Base-by-base conservation (phyloP, 805 yeast genomes). In the Metschnikowia gelsemii region DNA sequence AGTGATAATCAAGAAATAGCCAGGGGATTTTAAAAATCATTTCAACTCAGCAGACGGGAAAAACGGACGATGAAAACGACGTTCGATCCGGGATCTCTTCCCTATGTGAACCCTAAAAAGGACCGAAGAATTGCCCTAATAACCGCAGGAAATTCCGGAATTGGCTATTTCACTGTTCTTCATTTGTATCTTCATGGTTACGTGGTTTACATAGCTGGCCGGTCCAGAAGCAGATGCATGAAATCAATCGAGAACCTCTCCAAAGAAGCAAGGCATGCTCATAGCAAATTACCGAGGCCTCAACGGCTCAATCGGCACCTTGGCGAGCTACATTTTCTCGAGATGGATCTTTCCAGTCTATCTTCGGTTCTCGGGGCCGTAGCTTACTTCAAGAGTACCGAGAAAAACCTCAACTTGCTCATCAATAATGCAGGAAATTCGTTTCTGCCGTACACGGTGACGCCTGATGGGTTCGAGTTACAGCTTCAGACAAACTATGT, bases 121-220 rank as follows among this genome's bases (percentile, higher is more conserved):
- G 78, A 75, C 20, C 70, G 86, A 32, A 72, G 79, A 42, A 80
- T 84, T 3, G 89, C 87, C 2, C 64, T 87, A 5, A 79, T 87
- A 22, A 82, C 93, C 0, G 95, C 95, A 2, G 95, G 93, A 5
- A 84, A 82, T 52, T 75, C 84, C 42, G 96, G 95, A 0, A 76
- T 85, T 14, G 96, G 96, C 8, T 87, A 76, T 70, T 84, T 72
- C 57, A 81, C 90, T 0, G 87, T 80, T 7, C 66, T 86, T 18
- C 90, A 86, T 54, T 70, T 87, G 5, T 86, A 82, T 54, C 66
- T 85, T 37, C 96, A 87, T 59, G 96, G 96, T 0, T 84, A 76
- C 57, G 67, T 72, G 7, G 82, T 87, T 3, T 87, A 87, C 56
- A 67, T 87, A 26, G 87, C 85, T 2, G 91, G 95, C 3, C 66